Evolutionary conservation across 192 early-diverging fungal genomes (phyloP).

Genomic region (Coemansia sp.): DNA sequence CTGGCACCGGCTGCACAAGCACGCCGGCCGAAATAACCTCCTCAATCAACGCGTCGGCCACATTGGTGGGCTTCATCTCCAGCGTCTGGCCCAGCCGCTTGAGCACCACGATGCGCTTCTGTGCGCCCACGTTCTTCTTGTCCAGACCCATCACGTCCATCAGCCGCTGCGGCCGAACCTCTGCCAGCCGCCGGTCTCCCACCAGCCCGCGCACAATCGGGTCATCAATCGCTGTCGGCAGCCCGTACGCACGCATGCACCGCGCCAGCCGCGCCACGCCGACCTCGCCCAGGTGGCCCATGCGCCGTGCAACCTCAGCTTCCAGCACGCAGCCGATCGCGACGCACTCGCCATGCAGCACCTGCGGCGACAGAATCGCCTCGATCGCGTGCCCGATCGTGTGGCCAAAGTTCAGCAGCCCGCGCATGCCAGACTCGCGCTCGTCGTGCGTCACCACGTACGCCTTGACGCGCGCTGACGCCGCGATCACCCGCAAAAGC

Average conservation of each 20-base stretch:
- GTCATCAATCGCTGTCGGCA: conserved; percentile 85
- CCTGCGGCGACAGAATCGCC: conserved; percentile 80
- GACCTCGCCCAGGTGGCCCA: conserved; percentile 84
- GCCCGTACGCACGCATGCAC: conserved; percentile 82
- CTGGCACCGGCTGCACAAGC: conserved; percentile 61
- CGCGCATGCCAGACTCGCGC: conserved; percentile 90
- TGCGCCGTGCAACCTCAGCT: conserved; percentile 86
- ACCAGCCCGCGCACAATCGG: conserved; percentile 65
- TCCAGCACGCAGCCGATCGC: conserved; percentile 94
- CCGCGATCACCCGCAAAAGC: conserved; percentile 83
- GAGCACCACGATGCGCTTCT: conserved; percentile 89
- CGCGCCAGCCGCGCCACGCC: conserved; percentile 81
- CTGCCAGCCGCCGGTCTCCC: conserved; percentile 63
- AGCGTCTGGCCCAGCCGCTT: conserved; percentile 79
- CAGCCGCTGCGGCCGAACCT: conserved; percentile 71
- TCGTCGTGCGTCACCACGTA: conserved; percentile 95
- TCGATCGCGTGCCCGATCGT: conserved; percentile 96
- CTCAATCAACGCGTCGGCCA: conserved; percentile 81
- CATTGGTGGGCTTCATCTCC: conserved; percentile 78
- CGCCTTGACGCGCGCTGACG: conserved; percentile 88
- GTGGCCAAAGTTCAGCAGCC: conserved; percentile 96
- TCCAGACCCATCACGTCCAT: conserved; percentile 93
- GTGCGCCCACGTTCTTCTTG: conserved; percentile 92
- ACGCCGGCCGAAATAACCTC: conserved; percentile 80
- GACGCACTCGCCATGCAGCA: conserved; percentile 97